Conservation (phyloP, 2,329 filamentous ascomycete genomes). For the Zymoseptoria brevis region DNA sequence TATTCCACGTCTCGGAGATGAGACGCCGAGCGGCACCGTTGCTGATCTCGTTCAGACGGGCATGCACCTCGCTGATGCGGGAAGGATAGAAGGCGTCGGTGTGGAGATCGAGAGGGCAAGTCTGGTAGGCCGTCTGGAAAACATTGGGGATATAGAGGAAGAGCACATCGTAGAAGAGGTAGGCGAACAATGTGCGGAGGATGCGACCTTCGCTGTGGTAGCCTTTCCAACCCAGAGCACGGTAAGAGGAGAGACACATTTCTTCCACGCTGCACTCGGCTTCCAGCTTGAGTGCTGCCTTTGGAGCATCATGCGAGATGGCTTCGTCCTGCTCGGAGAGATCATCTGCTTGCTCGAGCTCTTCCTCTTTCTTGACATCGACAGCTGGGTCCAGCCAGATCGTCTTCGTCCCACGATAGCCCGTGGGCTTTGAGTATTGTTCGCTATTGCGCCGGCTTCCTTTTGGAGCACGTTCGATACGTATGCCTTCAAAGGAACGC, state of each 20-base stretch:
- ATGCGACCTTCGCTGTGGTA: conserved; percentile 91
- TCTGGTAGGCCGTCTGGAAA: conserved; percentile 93
- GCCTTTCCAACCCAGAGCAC: conserved; percentile 79
- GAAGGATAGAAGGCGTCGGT: conserved; percentile 87
- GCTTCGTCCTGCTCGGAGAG: neutral
- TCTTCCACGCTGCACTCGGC: conserved; percentile 81
- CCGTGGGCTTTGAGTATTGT: conserved; percentile 23
- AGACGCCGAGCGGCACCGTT: conserved; percentile 68
- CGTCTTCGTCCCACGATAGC: conserved; percentile 57
- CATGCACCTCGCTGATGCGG: conserved; percentile 82
- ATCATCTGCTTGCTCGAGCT: neutral
- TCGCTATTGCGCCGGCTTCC: conserved; percentile 23
- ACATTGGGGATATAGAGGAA: conserved; percentile 94
- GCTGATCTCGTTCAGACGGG: conserved; percentile 73
- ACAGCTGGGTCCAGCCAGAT: conserved; percentile 67
- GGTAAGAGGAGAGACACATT: conserved; percentile 87
- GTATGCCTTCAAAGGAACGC: conserved; percentile 67
- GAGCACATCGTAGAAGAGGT: conserved; percentile 86
- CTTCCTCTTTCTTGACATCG: conserved; percentile 4
- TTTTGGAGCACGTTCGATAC: conserved; percentile 45
- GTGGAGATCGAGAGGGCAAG: conserved; percentile 83
- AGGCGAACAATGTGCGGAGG: conserved; percentile 71
- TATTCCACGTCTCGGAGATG: conserved; percentile 59
- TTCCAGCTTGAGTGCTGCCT: conserved; percentile 25
- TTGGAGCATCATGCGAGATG: conserved; percentile 4